Evolutionary conservation across 306 rosid species (phyloP).

Genomic region (Astragalus glycyphyllos): DNA sequence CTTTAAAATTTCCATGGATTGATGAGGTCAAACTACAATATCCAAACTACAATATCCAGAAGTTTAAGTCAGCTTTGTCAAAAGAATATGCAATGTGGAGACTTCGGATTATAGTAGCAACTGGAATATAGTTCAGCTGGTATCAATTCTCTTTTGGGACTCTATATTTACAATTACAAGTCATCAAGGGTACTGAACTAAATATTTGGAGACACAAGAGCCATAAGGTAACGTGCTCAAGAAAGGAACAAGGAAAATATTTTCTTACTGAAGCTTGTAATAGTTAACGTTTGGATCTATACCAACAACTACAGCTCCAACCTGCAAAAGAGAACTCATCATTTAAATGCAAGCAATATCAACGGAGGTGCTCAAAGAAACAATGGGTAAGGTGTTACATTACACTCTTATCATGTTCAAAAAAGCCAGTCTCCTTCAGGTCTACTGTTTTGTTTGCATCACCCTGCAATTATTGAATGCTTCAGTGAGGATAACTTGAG

Average conservation of each 20-base stretch:
- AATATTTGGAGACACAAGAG: constrained; percentile 26
- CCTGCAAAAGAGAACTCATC: constrained; percentile 59
- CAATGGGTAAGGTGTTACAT: constrained; percentile 50
- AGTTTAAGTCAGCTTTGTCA: constrained; percentile 18
- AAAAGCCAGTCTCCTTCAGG: constrained; percentile 55
- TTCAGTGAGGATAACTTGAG: constrained; percentile 43
- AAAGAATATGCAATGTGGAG: background rate
- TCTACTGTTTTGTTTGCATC: constrained; percentile 69
- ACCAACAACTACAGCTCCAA: constrained; percentile 99
- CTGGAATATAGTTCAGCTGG: constrained; percentile 18
- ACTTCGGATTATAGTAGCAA: constrained; percentile 31
- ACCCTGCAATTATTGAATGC: constrained; percentile 67
- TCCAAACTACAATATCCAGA: no score
- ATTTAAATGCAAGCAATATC: constrained; percentile 39
- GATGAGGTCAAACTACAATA: constrained; percentile 21
- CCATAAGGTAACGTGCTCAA: constrained; percentile 13
- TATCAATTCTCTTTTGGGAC: background rate
- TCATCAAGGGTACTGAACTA: constrained; percentile 30
- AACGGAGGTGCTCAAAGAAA: constrained; percentile 41
- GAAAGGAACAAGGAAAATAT: constrained; percentile 21
- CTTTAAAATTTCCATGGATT: constrained; percentile 9
- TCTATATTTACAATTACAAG: constrained; percentile 10
- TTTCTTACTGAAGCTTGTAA: constrained; percentile 95
- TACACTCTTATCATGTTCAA: constrained; percentile 93
- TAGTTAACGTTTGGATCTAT: constrained; percentile 82